Conservation (phyloP, 768 basidiomycete species). For the Boletus sp. region DNA sequence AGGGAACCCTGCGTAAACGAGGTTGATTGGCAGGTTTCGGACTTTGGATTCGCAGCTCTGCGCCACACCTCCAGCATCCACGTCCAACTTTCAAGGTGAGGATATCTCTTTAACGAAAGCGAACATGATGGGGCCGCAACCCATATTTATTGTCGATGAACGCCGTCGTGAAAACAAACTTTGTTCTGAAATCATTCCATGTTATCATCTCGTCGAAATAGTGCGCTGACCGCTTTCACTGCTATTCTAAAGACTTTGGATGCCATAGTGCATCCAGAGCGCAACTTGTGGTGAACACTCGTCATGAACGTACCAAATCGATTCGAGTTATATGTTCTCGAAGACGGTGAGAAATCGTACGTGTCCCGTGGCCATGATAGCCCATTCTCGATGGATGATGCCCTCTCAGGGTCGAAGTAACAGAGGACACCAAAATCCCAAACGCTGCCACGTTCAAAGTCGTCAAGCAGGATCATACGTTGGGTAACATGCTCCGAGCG, state of each 20-base stretch:
- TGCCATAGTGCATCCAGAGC: neutral
- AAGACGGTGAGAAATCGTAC: conserved; percentile 92
- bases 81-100: conserved; percentile 11
- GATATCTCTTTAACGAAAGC: neutral
- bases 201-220: neutral
- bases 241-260: neutral
- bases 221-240: conserved; percentile 11
- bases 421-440: conserved; percentile 96
- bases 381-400: conserved; percentile 2
- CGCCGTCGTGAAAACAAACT: conserved; percentile 46
- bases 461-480: conserved; percentile 95
- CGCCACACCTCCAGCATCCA: conserved; percentile 14
- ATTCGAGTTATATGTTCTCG: conserved; percentile 86
- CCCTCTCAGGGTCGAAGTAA: conserved; percentile 73
- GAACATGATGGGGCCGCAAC: conserved; percentile 49
- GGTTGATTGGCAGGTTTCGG: conserved; percentile 18
- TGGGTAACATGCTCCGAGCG: conserved; percentile 96
- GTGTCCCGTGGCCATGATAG: conserved; percentile 33
- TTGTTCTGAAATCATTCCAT: conserved; percentile 40
- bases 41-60: conserved; percentile 21
- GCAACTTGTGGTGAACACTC: neutral
- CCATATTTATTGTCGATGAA: conserved; percentile 76
- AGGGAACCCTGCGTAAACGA: conserved; percentile 27
- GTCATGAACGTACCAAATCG: conserved; percentile 93
- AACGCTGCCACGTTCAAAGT: conserved; percentile 95